Conservation (phyloP, 495 filamentous ascomycete species). For the Hypoxylon fuscum region DNA sequence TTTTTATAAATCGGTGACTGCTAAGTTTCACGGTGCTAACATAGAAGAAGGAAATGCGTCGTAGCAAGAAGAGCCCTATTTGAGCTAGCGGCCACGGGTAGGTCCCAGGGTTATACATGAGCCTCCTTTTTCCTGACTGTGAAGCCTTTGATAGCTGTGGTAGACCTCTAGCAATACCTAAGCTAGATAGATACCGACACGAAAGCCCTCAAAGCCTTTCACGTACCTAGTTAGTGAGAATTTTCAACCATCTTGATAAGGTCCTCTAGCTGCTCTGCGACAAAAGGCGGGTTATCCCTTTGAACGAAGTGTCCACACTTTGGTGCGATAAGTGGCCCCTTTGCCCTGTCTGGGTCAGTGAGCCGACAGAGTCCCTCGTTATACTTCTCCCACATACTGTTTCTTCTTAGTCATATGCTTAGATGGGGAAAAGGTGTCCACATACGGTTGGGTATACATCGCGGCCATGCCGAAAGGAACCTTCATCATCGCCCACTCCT, state of each 20-base stretch:
- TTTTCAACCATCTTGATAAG: conserved; percentile 42
- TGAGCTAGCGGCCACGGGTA: too few relatives aligned
- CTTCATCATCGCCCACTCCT: conserved; percentile 46
- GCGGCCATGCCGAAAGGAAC: conserved; percentile 32
- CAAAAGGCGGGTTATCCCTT: conserved; percentile 58
- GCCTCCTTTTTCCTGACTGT: too few relatives aligned
- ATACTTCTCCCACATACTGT: conserved; percentile 57
- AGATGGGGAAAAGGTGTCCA: conserved; percentile 43
- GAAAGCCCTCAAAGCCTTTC: too few relatives aligned
- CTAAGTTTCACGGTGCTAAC: too few relatives aligned
- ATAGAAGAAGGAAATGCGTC: too few relatives aligned
- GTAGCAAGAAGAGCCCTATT: too few relatives aligned
- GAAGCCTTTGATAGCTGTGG: too few relatives aligned
- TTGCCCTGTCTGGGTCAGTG: conserved; percentile 51
- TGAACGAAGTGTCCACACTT: conserved; percentile 62
- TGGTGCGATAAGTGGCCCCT: conserved; percentile 56
- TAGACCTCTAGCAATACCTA: too few relatives aligned
- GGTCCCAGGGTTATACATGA: too few relatives aligned
- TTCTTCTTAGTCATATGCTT: conserved; percentile 41
- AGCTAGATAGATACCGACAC: background rate
- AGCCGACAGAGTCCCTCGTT: conserved; percentile 56
- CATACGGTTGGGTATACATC: conserved; percentile 40
- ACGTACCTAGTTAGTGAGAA: background rate
- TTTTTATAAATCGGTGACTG: too few relatives aligned
- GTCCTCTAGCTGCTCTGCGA: conserved; percentile 50